Conservation (phyloP, 2,329 filamentous ascomycete genomes). For the Colletotrichum cuscutae region DNA sequence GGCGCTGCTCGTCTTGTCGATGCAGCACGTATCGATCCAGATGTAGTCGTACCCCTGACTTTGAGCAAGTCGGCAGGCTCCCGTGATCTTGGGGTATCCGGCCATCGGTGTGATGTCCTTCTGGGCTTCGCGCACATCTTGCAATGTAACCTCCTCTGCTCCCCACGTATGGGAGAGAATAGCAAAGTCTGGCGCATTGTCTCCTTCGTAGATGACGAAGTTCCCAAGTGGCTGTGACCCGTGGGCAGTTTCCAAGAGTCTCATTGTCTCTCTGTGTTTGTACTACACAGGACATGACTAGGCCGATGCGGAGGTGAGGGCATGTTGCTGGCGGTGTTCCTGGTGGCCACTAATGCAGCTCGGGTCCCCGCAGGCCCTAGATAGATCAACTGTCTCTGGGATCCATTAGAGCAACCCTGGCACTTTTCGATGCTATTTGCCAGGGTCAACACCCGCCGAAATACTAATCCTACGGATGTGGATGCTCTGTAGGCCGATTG, state of each 20-base stretch:
- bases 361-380: not conserved
- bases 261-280: not conserved
- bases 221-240: not conserved
- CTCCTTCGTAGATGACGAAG: not conserved
- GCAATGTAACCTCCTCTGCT: not conserved
- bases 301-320: not conserved
- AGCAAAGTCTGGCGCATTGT: slow-evolving; percentile 30
- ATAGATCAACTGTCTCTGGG: not conserved
- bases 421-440: not conserved
- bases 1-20: slow-evolving; percentile 36
- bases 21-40: slow-evolving; percentile 42
- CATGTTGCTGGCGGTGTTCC: not conserved
- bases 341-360: not conserved
- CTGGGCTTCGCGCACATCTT: not conserved
- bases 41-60: slow-evolving; percentile 35
- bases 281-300: not conserved
- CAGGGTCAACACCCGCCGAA: not conserved
- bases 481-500: not conserved
- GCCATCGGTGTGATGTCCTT: not conserved
- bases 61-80: slow-evolving; percentile 13
- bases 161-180: slow-evolving; percentile 36
- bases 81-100: slow-evolving; percentile 27
- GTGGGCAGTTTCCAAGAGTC: not conserved
- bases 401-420: not conserved
- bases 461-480: not conserved